phyloP scores from a whole-genome alignment of 768 basidiomycete genomes.

The Russula sp. region DNA sequence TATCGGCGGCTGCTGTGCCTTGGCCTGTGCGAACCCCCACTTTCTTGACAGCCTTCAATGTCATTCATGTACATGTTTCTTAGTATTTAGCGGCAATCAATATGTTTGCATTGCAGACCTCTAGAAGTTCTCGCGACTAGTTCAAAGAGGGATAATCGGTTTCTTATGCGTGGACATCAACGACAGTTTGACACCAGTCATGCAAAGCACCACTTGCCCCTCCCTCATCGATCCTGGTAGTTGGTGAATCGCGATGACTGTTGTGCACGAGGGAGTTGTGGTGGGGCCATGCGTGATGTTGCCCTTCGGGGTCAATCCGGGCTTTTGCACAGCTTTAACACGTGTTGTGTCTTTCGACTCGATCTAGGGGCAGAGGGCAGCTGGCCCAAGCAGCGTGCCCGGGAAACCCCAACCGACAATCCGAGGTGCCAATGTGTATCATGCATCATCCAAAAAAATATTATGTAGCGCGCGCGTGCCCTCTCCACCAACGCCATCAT shows the following conservation, averaged over 20 bases:
- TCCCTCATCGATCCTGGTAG: background rate
- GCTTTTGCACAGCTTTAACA: conserved; percentile 16
- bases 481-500: background rate
- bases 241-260: conserved; percentile 9
- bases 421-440: background rate
- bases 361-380: conserved; percentile 17
- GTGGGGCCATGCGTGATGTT: conserved; percentile 17
- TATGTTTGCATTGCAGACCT: background rate
- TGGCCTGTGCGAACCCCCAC: background rate
- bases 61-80: conserved; percentile 7
- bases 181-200: conserved; percentile 1
- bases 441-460: background rate
- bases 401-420: conserved; percentile 5
- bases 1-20: background rate
- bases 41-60: conserved; percentile 16
- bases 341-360: conserved; percentile 9
- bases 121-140: conserved; percentile 11
- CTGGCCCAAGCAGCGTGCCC: conserved; percentile 11
- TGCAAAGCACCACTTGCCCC: background rate
- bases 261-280: conserved; percentile 1
- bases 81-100: conserved; percentile 19
- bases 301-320: conserved; percentile 17
- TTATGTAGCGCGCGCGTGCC: background rate
- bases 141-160: conserved; percentile 16
- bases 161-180: background rate